A percentile compares a stretch with the other conserved stretches of the same genome.
Evolutionary conservation across 768 basidiomycete genomes (phyloP).

Genomic region (Russula vinacea): DNA sequence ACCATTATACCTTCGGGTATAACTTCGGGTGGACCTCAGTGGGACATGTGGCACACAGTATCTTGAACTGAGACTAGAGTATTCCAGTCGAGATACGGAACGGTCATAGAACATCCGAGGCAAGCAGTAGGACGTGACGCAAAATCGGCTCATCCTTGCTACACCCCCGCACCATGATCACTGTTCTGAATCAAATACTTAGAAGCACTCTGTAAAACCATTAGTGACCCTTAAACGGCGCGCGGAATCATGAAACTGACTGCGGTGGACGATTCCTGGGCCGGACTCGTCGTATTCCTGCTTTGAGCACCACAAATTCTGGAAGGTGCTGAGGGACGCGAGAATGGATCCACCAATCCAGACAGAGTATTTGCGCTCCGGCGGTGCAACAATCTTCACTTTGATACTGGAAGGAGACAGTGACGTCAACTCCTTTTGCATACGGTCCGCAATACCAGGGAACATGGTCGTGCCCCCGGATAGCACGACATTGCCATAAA

Average conservation of each 20-base stretch:
- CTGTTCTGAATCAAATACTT: background rate
- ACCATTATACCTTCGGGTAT: no score
- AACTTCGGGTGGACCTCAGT: no score
- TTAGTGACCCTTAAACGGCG: background rate
- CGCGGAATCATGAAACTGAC: background rate
- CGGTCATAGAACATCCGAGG: background rate
- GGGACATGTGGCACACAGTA: background rate
- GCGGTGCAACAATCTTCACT: conserved; percentile 7
- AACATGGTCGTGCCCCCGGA: conserved; percentile 7
- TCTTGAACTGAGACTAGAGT: background rate
- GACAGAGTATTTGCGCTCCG: conserved; percentile 5
- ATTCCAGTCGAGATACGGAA: background rate
- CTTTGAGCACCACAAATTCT: conserved; percentile 5
- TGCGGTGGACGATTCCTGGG: conserved; percentile 1
- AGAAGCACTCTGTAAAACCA: conserved; percentile 2
- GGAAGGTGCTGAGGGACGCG: conserved; percentile 5
- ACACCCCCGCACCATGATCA: background rate
- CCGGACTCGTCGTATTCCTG: conserved; percentile 6
- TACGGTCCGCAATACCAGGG: conserved; percentile 5
- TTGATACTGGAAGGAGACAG: conserved; percentile 5
- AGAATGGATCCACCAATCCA: conserved; percentile 6
- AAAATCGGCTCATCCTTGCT: background rate
- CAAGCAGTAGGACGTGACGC: background rate
- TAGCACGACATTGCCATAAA: conserved; percentile 5
- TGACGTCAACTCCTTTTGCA: conserved; percentile 7